Evolutionary conservation across 164 flowering plant genomes (phyloP).

Genomic region (Vitis rotundifolia): DNA sequence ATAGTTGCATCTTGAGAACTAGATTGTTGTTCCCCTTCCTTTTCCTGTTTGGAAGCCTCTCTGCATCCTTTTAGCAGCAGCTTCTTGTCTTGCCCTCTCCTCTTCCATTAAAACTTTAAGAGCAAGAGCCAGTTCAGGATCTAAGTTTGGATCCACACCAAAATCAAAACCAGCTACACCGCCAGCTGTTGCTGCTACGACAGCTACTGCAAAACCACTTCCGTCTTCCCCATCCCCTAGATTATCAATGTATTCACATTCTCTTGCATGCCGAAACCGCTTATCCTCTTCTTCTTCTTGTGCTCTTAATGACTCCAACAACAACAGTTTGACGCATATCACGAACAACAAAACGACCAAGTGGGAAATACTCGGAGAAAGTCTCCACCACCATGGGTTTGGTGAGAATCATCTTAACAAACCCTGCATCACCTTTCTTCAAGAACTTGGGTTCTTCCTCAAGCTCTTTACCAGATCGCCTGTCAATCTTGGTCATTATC

Average conservation of each 20-base stretch:
- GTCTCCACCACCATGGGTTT: slow-evolving; percentile 14
- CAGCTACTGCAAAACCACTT: slow-evolving; percentile 92
- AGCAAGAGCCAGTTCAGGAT: slow-evolving; percentile 98
- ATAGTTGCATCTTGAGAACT: slow-evolving; percentile 68
- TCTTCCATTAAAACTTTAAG: slow-evolving; percentile 98
- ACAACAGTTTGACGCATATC: slow-evolving; percentile 10
- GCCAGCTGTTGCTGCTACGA: slow-evolving; percentile 84
- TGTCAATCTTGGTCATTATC: slow-evolving; percentile 4
- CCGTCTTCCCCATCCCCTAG: slow-evolving; percentile 95
- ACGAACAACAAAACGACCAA: slow-evolving; percentile 9
- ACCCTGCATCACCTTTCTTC: slow-evolving; percentile 13
- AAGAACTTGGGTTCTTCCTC: background rate
- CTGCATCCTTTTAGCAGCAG: slow-evolving; percentile 97
- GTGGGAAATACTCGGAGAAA: slow-evolving; percentile 8
- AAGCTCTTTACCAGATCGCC: slow-evolving; percentile 5
- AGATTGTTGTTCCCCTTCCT: slow-evolving; percentile 58
- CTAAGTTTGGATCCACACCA: slow-evolving; percentile 97
- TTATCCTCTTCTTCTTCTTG: slow-evolving; percentile 6
- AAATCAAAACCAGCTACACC: slow-evolving; percentile 82
- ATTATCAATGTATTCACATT: too few species aligned
- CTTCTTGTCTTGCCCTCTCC: slow-evolving; percentile 98
- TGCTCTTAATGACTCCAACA: slow-evolving; percentile 10
- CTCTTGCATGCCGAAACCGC: too few species aligned
- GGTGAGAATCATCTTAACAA: slow-evolving; percentile 11
- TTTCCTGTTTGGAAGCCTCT: slow-evolving; percentile 62